Base-by-base conservation (phyloP, 2,329 filamentous ascomycete species). In the Venturia aucupariae region DNA sequence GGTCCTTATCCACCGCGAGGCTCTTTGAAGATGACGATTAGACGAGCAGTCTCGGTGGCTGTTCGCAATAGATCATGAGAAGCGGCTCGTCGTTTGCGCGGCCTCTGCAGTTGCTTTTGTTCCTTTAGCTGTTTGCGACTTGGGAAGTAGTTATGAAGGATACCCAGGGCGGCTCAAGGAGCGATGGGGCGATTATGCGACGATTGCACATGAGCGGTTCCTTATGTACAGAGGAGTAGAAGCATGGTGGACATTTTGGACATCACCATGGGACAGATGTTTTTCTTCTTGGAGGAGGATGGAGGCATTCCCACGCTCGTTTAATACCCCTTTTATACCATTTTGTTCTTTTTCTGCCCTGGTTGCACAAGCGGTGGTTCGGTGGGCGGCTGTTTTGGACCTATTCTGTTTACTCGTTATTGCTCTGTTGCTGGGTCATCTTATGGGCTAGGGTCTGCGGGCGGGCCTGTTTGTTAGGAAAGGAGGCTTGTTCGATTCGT, bases 1-100 rank as follows among this genome's bases (percentile, higher is more conserved):
- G 51, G 30, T 57, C 51, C 51, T 57, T 57, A n/a, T 57, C 51
- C 51, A 35, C 51, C 35, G 27, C 51, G 30, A 35, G 30, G 51
- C 51, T 57, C 51, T 19, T 57, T 57, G 51, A 57, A 35, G 51
- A 57, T 30, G 51, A 57, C 51, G 30, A 57, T 57, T 19, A 57
- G 19, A 30, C 51, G 51, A 57, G 51, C 51, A 17, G 27, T 57
- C 27, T 57, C 51, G 30, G 51, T 57, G 30, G 51, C 51, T 57
- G 51, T 57, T 57, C 51, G 51, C 8, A 35, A 22, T 35, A 15
- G 30, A n/a, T 35, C 51, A 11, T 57, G 27, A 57, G 51, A 35
- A 35, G 51, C 27, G 6, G 5, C 48, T 11, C 48, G 24, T 13
- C 48, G 48, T 57, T n/a, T 57, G 19, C 30, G 35, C 51, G 27